These are phyloP conservation scores for Gloeostereum incarnatum DNA, from an alignment of 768 basidiomycete species.

Conservation along the genomic window DNA sequence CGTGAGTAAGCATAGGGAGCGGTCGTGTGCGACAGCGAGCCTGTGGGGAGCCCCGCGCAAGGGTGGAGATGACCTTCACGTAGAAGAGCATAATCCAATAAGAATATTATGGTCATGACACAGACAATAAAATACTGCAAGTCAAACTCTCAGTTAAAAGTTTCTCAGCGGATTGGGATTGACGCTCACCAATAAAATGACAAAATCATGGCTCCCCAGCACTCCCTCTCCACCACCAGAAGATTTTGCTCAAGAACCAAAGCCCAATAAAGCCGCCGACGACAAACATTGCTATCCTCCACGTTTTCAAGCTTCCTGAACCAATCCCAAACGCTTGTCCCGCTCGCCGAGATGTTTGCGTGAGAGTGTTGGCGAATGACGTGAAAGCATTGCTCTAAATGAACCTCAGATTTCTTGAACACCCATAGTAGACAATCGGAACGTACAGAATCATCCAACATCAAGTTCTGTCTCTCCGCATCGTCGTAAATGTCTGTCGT, in stretches of 20 bases:
- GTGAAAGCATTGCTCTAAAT: constrained; percentile 58
- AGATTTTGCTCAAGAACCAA: constrained; percentile 46
- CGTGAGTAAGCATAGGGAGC: no score
- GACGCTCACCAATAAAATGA: no score
- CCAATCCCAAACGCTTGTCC: constrained; percentile 68
- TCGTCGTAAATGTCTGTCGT: constrained; percentile 84
- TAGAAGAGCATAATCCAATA: no score
- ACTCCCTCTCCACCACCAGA: constrained; percentile 33
- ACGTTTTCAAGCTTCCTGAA: constrained; percentile 57
- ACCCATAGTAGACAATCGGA: background rate
- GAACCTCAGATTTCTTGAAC: background rate
- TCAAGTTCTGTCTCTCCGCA: constrained; percentile 72
- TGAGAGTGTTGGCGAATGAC: constrained; percentile 51
- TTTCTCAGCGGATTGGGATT: no score
- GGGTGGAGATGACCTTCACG: no score
- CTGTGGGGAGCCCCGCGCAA: no score
- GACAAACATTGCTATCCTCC: constrained; percentile 55
- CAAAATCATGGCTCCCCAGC: background rate
- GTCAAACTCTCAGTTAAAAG: no score
- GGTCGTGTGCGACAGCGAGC: no score
- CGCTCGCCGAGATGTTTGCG: constrained; percentile 61
- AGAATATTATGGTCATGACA: no score
- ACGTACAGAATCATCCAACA: constrained; percentile 69
- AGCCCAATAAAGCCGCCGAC: constrained; percentile 44
- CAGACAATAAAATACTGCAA: no score